A percentile compares a stretch with the other conserved stretches of the same genome.
phyloP scores from a whole-genome alignment of 331 rosid genomes.

The Malus hybrid region DNA sequence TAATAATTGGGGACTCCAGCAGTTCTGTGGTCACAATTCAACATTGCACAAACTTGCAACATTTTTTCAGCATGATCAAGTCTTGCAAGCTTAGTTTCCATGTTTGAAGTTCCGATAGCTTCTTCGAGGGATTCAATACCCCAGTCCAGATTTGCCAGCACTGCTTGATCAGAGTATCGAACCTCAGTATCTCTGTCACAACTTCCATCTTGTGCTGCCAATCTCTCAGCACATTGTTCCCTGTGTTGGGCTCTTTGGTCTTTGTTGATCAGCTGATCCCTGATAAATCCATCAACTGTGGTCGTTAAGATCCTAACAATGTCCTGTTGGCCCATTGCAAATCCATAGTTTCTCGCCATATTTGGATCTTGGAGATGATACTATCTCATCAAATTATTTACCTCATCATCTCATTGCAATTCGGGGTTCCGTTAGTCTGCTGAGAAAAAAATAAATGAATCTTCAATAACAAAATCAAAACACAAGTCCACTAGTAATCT shows the following conservation, averaged over 20 bases:
- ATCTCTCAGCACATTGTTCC: constrained; percentile 90
- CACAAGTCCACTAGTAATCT: not conserved
- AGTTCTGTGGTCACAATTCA: constrained; percentile 65
- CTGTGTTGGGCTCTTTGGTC: constrained; percentile 61
- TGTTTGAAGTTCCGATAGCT: constrained; percentile 67
- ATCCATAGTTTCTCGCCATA: constrained; percentile 47
- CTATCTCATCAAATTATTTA: constrained; percentile 5
- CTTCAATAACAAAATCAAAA: not conserved
- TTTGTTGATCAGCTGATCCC: constrained; percentile 56
- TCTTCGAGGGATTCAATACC: constrained; percentile 95
- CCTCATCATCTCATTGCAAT: constrained; percentile 7
- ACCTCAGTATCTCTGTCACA: constrained; percentile 51
- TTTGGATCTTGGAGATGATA: not conserved
- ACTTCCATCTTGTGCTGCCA: constrained; percentile 82
- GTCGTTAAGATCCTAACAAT: constrained; percentile 48
- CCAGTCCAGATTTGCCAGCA: constrained; percentile 88
- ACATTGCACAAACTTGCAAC: constrained; percentile 88
- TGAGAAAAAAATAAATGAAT: not conserved
- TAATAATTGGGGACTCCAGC: constrained; percentile 93
- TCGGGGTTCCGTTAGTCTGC: not conserved
- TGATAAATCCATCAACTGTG: constrained; percentile 50
- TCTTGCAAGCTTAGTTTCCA: constrained; percentile 83
- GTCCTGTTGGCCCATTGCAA: constrained; percentile 68
- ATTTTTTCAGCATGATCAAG: constrained; percentile 79
- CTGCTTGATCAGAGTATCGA: constrained; percentile 90